Base-by-base conservation (phyloP, 495 filamentous ascomycete genomes). In the Talaromyces nanjingensis region DNA sequence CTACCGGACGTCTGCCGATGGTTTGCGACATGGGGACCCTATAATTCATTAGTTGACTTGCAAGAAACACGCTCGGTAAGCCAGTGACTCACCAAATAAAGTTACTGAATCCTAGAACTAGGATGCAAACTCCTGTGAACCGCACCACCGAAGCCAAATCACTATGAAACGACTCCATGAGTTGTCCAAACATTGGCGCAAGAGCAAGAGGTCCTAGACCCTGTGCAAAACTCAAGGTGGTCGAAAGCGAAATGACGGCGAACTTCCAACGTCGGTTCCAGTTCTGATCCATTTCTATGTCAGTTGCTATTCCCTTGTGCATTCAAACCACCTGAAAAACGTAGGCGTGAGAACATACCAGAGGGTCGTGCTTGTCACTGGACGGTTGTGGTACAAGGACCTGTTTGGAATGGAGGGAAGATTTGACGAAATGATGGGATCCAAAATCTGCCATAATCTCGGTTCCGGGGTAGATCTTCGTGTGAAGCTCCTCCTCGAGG, bases 371-470 rank as follows among this genome's bases (percentile, higher is more conserved):
- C n/a, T 70, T 74, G 65, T 77, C 73, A 61, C 77, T 69, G 9
- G 75, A 79, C 16, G 83, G 83, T 63, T 85, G 82, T 6, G 81
- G 83, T 6, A 85, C 79, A n/a, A 84, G 75, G 3, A 83, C 82
- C 3, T 73, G 70, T 27, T 77, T 67, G 20, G 74, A 77, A 7
- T 68, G 61, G 37, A 65, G 61, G 2, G 73, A 72, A 14, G 76
- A 75, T 70, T 85, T 84, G 69, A 86, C 81, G 66, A 88, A 87
- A 69, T 86, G 84, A 72, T 86, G 84, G 0, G 71, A 70, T 31
- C 84, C 85, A 47, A 86, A 77, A 69, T 84, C 82, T 52, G 75
- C 70, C 85, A 87, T 87, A 70, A 87, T 80, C 72, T 87, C 85
- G 16, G 85, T 87, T 3, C 85, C 85, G 0, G 85, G 85, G 45